These are phyloP conservation scores for Teratosphaeria destructans DNA, from an alignment of 2,329 filamentous ascomycete genomes.

Conservation along the genomic window DNA sequence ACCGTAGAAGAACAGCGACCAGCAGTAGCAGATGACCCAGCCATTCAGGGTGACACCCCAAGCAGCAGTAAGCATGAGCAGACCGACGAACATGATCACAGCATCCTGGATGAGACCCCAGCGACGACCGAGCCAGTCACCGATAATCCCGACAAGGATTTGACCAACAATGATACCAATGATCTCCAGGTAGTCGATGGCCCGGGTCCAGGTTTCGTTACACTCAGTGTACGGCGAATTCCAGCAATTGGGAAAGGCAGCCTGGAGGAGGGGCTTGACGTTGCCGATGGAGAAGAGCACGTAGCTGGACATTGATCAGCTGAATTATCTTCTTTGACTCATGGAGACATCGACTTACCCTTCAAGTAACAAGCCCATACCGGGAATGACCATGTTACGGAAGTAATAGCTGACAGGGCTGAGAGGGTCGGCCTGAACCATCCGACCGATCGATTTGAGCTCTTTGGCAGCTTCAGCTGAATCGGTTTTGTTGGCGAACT, in stretches of 20 bases:
- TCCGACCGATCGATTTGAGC: slow-evolving; percentile 54
- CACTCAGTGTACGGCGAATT: slow-evolving; percentile 45
- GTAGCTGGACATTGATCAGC: slow-evolving; percentile 45
- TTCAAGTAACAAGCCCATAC: slow-evolving; percentile 84
- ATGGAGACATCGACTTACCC: slow-evolving; percentile 39
- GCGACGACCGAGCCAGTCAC: slow-evolving; percentile 76
- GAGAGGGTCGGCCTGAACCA: slow-evolving; percentile 80
- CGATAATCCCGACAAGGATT: slow-evolving; percentile 70
- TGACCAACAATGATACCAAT: slow-evolving; percentile 92
- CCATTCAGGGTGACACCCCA: slow-evolving; percentile 80
- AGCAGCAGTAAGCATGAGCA: slow-evolving; percentile 80
- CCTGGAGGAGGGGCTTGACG: slow-evolving; percentile 68
- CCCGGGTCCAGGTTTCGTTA: slow-evolving; percentile 66
- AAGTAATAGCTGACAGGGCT: slow-evolving; percentile 80
- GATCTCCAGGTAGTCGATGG: slow-evolving; percentile 86
- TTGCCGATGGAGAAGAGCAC: slow-evolving; percentile 97
- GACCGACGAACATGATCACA: slow-evolving; percentile 83
- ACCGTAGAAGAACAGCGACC: slow-evolving; percentile 87
- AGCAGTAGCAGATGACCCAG: slow-evolving; percentile 95
- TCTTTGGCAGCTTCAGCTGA: slow-evolving; percentile 59
- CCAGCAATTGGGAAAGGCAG: slow-evolving; percentile 75
- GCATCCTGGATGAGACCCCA: slow-evolving; percentile 96
- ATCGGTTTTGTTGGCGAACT: slow-evolving; percentile 69
- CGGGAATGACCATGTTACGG: slow-evolving; percentile 81
- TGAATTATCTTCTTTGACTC: background rate